Evolutionary conservation across 2,329 filamentous ascomycete species (phyloP).

Genomic region (Onygenales sp.): DNA sequence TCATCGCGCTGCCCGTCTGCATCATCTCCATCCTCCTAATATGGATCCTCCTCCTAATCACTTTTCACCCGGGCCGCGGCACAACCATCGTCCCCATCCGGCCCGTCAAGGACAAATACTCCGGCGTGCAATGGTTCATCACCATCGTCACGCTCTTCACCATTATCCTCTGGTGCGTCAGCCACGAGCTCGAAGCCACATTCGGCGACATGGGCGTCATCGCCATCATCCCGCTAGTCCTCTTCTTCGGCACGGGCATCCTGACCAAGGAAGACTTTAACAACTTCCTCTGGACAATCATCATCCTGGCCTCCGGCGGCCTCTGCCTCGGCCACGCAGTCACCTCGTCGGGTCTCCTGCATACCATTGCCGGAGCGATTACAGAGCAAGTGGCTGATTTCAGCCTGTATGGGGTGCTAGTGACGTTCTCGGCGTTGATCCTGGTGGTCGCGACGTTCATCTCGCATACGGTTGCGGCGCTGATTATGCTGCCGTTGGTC

Average conservation of each 20-base stretch:
- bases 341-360: constrained; percentile 80
- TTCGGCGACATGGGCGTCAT: constrained; percentile 99
- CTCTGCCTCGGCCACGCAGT: constrained; percentile 89
- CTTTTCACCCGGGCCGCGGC: constrained; percentile 75
- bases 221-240: constrained; percentile 86
- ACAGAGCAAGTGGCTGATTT: constrained; percentile 64
- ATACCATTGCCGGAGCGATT: constrained; percentile 74
- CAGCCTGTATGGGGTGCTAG: constrained; percentile 73
- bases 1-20: constrained; percentile 86
- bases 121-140: constrained; percentile 88
- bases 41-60: constrained; percentile 75
- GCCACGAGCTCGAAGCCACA: constrained; percentile 72
- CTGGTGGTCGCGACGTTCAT: constrained; percentile 95
- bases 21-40: constrained; percentile 79
- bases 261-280: constrained; percentile 99
- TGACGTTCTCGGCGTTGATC: constrained; percentile 77
- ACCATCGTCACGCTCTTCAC: constrained; percentile 71
- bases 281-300: constrained; percentile 99
- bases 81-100: constrained; percentile 88
- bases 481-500: constrained; percentile 90
- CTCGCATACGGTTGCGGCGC: constrained; percentile 87
- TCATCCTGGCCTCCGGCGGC: constrained; percentile 91
- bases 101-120: constrained; percentile 78
- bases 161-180: constrained; percentile 85
- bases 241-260: constrained; percentile 95